A percentile compares a stretch with the other conserved stretches of the same genome.
Conservation (phyloP, 2,329 filamentous ascomycete genomes). For the Hansfordia pulvinata region DNA sequence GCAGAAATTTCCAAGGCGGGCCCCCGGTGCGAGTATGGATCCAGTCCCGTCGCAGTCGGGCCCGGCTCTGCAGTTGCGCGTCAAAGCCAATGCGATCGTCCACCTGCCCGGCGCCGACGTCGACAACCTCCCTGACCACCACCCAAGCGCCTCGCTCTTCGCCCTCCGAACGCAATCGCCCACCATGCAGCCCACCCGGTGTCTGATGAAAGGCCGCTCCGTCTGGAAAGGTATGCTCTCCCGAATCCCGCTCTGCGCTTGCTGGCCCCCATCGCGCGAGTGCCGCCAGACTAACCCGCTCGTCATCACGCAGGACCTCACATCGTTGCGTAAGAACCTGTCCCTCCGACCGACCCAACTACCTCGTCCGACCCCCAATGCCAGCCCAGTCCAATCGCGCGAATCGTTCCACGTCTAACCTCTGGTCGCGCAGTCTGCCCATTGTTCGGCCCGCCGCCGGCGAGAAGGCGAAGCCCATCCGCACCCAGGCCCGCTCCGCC, state of each 20-base stretch:
- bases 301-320: conserved; percentile 42
- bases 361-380: conserved; percentile 5
- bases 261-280: neutral
- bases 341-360: neutral
- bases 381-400: neutral
- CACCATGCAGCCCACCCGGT: conserved; percentile 22
- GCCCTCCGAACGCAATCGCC: too few relatives aligned
- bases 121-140: too few relatives aligned
- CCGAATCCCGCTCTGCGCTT: neutral
- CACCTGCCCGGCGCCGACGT: too few relatives aligned
- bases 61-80: too few relatives aligned
- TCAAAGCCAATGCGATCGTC: too few relatives aligned
- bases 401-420: conserved; percentile 1
- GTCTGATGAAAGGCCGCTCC: conserved; percentile 19
- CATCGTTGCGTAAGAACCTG: conserved; percentile 49
- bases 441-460: conserved; percentile 48
- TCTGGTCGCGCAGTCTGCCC: conserved; percentile 32
- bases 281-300: conserved; percentile 2
- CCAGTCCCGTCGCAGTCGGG: too few relatives aligned
- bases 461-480: conserved; percentile 57
- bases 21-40: too few relatives aligned
- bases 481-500: conserved; percentile 74
- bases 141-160: too few relatives aligned
- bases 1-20: too few relatives aligned
- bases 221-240: conserved; percentile 18